Evolutionary conservation across 2,329 filamentous ascomycete species (phyloP), one percentile per base, ranked within the genome.

Genomic region (Diaporthe helianthi): DNA sequence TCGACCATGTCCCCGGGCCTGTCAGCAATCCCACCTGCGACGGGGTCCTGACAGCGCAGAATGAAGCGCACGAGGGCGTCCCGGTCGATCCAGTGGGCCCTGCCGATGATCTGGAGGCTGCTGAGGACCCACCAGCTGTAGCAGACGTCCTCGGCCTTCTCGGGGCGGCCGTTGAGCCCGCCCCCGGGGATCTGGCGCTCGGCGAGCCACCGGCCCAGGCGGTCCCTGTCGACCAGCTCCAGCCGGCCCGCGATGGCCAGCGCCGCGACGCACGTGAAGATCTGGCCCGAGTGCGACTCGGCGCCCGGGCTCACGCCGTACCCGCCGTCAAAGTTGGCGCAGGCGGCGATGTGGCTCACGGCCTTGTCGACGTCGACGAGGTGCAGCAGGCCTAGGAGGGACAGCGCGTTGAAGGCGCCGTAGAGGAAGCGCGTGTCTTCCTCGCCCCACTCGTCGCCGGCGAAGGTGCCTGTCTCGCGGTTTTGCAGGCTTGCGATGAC

Each of bases 91-190:
- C 96, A 99, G 79, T 98, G 93, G 65, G 94, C 86, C 67, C 91
- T 90, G 66, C 87, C 90, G 74, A 99, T 92, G 86, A 98, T 98
- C 54, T 92, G 91, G 74, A 99, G 83, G 78, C 94, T 97, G 77
- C 93, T 95, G 76, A 95, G 83, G 53, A 98, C 96, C 96, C 96
- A 99, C 96, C 96, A 99, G 79, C 93, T 97, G 82, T 99, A 99
- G 82, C 96, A 99, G 17, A 97, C 95, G 79, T 99, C 96, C 78
- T 97, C 95, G 72, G 92, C 83, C 83, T 99, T 99, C 82, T 98
- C 96, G 0, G 96, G 96, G 60, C 96, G 87, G 3, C 96, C 96
- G 78, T 99, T 99, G 63, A 99, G 83, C 0, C 96, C 96, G 36
- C 96, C 96, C 58, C 90, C 91, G 12, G 93, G 87, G 33, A 97